Conservation (phyloP, 495 filamentous ascomycete genomes). For the Sordaria brevicollis region DNA sequence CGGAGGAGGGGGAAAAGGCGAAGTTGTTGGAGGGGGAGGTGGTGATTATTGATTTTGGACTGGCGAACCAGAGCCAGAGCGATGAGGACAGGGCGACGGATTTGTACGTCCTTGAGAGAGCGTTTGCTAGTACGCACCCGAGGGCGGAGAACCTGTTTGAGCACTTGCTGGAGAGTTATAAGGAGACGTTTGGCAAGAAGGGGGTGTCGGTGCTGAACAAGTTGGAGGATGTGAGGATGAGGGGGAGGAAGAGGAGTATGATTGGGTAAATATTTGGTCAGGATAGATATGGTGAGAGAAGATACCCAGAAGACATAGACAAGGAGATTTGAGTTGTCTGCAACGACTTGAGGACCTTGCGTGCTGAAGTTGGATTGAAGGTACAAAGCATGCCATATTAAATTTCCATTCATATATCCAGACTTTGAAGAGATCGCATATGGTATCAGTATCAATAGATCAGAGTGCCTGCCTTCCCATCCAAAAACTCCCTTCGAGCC, state of each 20-base stretch:
- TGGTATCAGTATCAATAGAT: constrained; percentile 2
- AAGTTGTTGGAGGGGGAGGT: constrained; percentile 56
- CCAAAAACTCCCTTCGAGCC: constrained; percentile 1
- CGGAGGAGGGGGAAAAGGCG: constrained; percentile 8
- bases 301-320: background rate
- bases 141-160: constrained; percentile 68
- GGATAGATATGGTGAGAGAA: background rate
- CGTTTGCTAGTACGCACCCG: constrained; percentile 94
- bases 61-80: constrained; percentile 69
- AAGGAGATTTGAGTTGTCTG: no score
- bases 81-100: constrained; percentile 96
- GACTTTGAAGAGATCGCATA: background rate
- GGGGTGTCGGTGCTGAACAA: constrained; percentile 46
- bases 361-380: background rate
- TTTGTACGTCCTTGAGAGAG: constrained; percentile 90
- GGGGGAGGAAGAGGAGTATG: constrained; percentile 98
- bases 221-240: constrained; percentile 87
- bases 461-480: background rate
- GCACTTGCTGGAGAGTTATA: constrained; percentile 46
- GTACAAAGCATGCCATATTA: background rate
- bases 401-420: background rate
- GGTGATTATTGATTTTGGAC: constrained; percentile 89
- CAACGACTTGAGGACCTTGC: background rate
- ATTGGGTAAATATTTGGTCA: constrained; percentile 46
- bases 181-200: constrained; percentile 35